Conservation (phyloP, 139 green algal genomes). For the Volvox africanus region DNA sequence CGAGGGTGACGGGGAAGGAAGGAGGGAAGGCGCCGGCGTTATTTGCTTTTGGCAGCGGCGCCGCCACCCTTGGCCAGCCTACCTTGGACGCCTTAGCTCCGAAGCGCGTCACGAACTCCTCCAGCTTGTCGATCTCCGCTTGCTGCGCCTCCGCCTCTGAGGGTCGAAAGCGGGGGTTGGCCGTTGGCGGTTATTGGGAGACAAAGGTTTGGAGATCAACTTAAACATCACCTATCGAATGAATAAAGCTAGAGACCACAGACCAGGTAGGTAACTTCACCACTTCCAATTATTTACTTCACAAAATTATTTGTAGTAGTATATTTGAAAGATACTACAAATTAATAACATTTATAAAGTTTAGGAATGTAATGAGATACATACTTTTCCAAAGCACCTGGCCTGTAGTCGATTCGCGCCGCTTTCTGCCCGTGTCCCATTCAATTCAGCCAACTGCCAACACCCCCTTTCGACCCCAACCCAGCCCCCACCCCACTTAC, state of each 20-base stretch:
- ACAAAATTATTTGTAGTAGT: too few relatives aligned
- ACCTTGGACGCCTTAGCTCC: conserved; percentile 76
- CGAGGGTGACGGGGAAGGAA: too few relatives aligned
- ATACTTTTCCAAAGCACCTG: background rate
- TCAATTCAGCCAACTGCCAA: background rate
- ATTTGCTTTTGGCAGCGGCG: background rate
- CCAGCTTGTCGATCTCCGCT: conserved; percentile 70
- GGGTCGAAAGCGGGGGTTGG: background rate
- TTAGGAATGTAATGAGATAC: too few relatives aligned
- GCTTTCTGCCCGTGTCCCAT: background rate
- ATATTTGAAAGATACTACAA: too few relatives aligned
- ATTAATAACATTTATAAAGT: too few relatives aligned
- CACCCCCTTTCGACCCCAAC: background rate
- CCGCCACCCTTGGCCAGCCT: background rate
- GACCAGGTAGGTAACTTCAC: too few relatives aligned
- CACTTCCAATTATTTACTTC: too few relatives aligned
- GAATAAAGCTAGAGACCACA: too few relatives aligned
- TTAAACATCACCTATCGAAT: too few relatives aligned
- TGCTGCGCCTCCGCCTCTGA: conserved; percentile 52
- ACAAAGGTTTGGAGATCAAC: too few relatives aligned
- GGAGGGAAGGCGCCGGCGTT: background rate
- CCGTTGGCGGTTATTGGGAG: background rate
- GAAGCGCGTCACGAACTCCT: conserved; percentile 81
- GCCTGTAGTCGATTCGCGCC: background rate
- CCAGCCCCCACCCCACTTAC: background rate